Evolutionary conservation across 805 yeast species (phyloP), one percentile per base, ranked within the genome.

Genomic region (Starmerella vitae): DNA sequence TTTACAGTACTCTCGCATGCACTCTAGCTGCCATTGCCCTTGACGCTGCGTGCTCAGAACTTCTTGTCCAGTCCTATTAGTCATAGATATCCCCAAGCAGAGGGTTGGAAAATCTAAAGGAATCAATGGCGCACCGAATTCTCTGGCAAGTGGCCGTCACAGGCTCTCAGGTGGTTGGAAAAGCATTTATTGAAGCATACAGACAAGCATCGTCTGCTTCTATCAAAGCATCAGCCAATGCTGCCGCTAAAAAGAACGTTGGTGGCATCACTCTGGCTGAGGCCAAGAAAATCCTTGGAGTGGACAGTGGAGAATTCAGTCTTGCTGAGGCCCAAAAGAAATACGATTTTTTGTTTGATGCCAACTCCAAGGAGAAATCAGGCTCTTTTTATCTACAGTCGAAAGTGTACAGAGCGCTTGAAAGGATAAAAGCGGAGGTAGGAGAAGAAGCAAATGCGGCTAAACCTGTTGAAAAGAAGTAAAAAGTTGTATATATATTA

Each of bases 111-210:
- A n/a, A 27, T 27, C 30, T 7, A 27, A 12, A 7, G 14, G n/a
- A 27, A 14, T 18, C 20, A 15, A 46, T 58, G 96, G 97, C 98
- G 46, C 94, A 91, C 60, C 75, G 96, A 66, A 70, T 93, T 42
- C 56, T 88, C 39, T 83, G 82, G 48, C 88, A 82, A 61, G 94
- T 91, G 47, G 70, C 85, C 35, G 72, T 86, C 54, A 86, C 97
- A 8, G 97, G 97, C 41, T 93, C 96, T 4, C 78, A 83, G 51
- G 97, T 88, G 22, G 85, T 91, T 56, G 96, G 97, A 41, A 74
- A 82, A 51, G 98, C 98, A 0, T 91, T 91, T 59, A 70, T 84
- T n/a, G 94, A 85, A 59, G 97, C 98, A 0, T 91, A 88, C 68
- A 80, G 78, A 54, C 97, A 91, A 63, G 95, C 97, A 14, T 82